A percentile compares a stretch with the other conserved stretches of the same genome.
phyloP scores from a whole-genome alignment of 208 protist genomes.

The Acanthamoeba castellanii region DNA sequence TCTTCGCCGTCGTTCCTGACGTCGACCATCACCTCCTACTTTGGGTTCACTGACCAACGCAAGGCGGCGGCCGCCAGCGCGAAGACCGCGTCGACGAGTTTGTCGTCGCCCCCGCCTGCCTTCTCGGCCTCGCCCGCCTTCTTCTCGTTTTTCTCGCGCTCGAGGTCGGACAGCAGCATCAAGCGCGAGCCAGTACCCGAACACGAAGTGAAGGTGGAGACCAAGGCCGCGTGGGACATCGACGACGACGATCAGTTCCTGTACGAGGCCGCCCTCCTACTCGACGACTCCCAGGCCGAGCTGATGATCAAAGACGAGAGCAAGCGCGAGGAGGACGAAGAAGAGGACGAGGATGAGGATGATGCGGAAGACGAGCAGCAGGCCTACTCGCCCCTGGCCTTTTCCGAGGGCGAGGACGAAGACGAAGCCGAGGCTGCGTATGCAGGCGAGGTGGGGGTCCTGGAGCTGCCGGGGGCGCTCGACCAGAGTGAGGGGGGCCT shows the following conservation, averaged over 20 bases:
- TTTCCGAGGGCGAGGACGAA: not conserved
- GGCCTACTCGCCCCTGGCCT: not conserved
- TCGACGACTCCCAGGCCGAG: conserved; percentile 10
- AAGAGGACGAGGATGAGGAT: not conserved
- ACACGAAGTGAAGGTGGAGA: not conserved
- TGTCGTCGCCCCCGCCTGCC: not conserved
- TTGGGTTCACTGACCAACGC: not conserved
- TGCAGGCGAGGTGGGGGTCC: not conserved
- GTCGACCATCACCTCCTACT: conserved; percentile 15
- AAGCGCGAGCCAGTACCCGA: not conserved
- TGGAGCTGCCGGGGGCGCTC: not conserved
- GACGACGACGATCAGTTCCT: conserved; percentile 21
- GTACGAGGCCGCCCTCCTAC: not conserved
- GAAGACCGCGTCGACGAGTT: not conserved
- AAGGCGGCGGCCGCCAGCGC: not conserved
- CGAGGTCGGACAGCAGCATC: not conserved
- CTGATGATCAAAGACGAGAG: not conserved
- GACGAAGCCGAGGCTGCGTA: not conserved
- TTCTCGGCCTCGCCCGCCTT: conserved; percentile 24
- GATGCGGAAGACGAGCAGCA: not conserved
- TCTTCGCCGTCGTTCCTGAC: not conserved
- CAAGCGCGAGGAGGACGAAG: not conserved
- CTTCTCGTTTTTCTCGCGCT: conserved; percentile 24
- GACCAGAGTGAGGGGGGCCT: not conserved
- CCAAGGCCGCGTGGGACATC: not conserved